A percentile compares a stretch with the other conserved stretches of the same genome.
Evolutionary conservation across 768 basidiomycete species (phyloP).

Genomic region (Leccinum subgranulosum): DNA sequence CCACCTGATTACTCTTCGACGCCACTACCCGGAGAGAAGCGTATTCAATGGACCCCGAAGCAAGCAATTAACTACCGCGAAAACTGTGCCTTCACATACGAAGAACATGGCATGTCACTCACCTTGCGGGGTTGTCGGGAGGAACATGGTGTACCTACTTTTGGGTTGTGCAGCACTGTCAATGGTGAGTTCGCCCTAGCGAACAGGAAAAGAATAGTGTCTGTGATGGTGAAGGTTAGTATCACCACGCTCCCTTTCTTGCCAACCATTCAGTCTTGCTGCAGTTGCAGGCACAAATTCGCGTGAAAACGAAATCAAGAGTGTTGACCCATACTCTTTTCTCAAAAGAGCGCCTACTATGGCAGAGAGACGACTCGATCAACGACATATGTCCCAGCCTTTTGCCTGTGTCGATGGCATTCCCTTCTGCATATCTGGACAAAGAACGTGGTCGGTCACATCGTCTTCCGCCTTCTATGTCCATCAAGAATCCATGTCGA

Average conservation of each 20-base stretch:
- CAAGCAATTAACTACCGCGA: conserved; percentile 8
- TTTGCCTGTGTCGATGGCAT: conserved; percentile 29
- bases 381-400: conserved; percentile 24
- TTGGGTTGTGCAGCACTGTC: conserved; percentile 29
- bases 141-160: conserved; percentile 27
- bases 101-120: conserved; percentile 29
- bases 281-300: conserved; percentile 26
- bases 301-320: conserved; percentile 13
- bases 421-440: conserved; percentile 28
- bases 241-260: not conserved
- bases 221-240: conserved; percentile 29
- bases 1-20: conserved; percentile 59
- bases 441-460: conserved; percentile 13
- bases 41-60: conserved; percentile 46
- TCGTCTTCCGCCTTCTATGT: conserved; percentile 32
- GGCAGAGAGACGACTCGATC: conserved; percentile 15
- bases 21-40: conserved; percentile 49
- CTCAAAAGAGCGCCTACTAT: conserved; percentile 24
- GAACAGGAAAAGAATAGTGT: conserved; percentile 24
- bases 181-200: conserved; percentile 27
- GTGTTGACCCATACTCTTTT: conserved; percentile 13
- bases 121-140: conserved; percentile 31
- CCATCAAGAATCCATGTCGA: conserved; percentile 21
- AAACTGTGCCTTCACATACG: conserved; percentile 29
- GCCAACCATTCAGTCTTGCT: not conserved